phyloP scores from a whole-genome alignment of 495 filamentous ascomycete genomes.

The Penicillium cosmopolitanum region DNA sequence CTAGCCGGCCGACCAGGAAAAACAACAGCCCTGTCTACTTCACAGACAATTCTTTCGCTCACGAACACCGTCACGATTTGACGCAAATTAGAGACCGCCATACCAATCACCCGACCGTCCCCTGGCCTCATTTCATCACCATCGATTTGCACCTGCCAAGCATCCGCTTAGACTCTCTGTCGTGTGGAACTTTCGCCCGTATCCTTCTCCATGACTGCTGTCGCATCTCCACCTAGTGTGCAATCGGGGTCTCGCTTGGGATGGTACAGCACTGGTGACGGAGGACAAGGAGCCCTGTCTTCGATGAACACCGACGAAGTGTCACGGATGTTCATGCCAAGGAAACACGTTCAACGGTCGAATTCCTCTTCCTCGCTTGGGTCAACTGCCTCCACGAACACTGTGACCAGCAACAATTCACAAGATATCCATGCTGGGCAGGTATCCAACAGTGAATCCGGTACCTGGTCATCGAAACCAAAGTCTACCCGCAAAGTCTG shows the following conservation, averaged over 20 bases:
- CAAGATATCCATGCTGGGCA: constrained; percentile 56
- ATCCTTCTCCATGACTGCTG: constrained; percentile 85
- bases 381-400: constrained; percentile 54
- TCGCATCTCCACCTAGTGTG: constrained; percentile 90
- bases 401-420: constrained; percentile 40
- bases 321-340: constrained; percentile 83
- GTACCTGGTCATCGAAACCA: constrained; percentile 66
- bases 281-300: constrained; percentile 72
- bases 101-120: not conserved
- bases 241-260: constrained; percentile 67
- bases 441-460: constrained; percentile 44
- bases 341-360: constrained; percentile 80
- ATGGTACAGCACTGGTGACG: constrained; percentile 67
- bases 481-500: constrained; percentile 70
- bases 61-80: not conserved
- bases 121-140: not conserved
- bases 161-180: constrained; percentile 24
- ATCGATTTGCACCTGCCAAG: constrained; percentile 20
- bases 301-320: constrained; percentile 86
- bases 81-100: not conserved
- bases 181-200: constrained; percentile 22
- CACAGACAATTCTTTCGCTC: not conserved
- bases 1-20: constrained; percentile 25
- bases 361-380: constrained; percentile 85
- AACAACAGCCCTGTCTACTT: constrained; percentile 18